phyloP scores from a whole-genome alignment of 2,329 filamentous ascomycete genomes.

The Fusarium foetens region DNA sequence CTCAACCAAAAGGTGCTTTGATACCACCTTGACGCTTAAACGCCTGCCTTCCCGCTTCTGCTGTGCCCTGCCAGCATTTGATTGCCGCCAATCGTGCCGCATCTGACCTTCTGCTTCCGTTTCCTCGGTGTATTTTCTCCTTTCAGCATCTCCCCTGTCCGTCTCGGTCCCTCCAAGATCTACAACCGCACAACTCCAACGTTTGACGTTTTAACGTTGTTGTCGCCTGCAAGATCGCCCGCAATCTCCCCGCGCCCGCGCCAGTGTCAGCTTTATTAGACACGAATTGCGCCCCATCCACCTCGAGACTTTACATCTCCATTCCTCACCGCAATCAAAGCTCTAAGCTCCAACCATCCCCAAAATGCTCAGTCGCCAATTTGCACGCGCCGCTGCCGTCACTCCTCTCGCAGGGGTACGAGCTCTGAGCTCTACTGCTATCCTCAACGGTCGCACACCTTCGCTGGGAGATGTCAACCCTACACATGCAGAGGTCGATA shows the following conservation, averaged over 20 bases:
- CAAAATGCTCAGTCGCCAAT: constrained; percentile 61
- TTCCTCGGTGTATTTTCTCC: constrained; percentile 32
- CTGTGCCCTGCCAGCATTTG: constrained; percentile 40
- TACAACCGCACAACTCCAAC: constrained; percentile 24
- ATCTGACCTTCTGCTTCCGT: constrained; percentile 41
- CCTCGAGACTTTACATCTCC: constrained; percentile 22
- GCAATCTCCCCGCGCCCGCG: constrained; percentile 22
- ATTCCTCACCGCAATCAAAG: constrained; percentile 15
- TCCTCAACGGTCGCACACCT: constrained; percentile 65
- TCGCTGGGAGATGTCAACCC: constrained; percentile 84
- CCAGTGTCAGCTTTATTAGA: constrained; percentile 32
- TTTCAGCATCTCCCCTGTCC: constrained; percentile 34
- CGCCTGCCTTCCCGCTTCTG: constrained; percentile 37
- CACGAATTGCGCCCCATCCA: constrained; percentile 27
- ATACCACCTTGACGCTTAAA: constrained; percentile 33
- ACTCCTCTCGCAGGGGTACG: constrained; percentile 62
- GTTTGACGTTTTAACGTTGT: constrained; percentile 33
- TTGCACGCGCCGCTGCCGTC: constrained; percentile 57
- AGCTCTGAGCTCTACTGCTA: constrained; percentile 66
- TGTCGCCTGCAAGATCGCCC: constrained; percentile 27
- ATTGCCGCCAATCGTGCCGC: constrained; percentile 40
- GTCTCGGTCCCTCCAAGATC: constrained; percentile 28
- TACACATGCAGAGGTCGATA: constrained; percentile 71
- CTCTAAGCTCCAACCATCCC: constrained; percentile 37
- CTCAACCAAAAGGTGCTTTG: constrained; percentile 33